A percentile compares a stretch with the other conserved stretches of the same genome.
phyloP scores from a whole-genome alignment of 805 yeast genomes.

The Metschnikowia kofuensis region DNA sequence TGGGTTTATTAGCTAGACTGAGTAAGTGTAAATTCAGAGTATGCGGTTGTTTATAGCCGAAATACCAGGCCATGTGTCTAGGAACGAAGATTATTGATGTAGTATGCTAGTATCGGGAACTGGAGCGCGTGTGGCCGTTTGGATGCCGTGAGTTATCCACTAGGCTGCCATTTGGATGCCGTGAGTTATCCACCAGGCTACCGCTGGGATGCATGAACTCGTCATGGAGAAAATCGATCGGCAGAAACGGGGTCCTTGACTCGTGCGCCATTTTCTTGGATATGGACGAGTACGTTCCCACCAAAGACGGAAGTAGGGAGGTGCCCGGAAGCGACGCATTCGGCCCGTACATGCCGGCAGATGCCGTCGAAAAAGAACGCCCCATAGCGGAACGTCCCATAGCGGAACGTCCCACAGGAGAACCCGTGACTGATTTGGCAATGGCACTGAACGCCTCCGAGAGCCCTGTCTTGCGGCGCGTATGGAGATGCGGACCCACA shows the following conservation, averaged over 20 bases:
- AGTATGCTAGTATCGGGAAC: no score
- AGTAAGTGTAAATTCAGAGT: no score
- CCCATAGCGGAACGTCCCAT: background rate
- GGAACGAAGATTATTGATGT: no score
- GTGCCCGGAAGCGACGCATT: conserved; percentile 21
- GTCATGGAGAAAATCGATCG: conserved; percentile 39
- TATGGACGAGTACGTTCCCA: conserved; percentile 38
- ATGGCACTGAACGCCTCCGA: conserved; percentile 21
- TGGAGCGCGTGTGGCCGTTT: background rate
- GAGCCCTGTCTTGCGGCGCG: conserved; percentile 9
- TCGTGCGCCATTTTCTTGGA: conserved; percentile 35
- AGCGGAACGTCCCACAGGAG: background rate
- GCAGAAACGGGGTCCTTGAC: conserved; percentile 38
- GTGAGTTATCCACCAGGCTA: conserved; percentile 4
- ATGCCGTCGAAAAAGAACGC: conserved; percentile 12
- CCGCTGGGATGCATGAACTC: conserved; percentile 21
- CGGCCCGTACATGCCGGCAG: conserved; percentile 5
- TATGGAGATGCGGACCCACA: background rate
- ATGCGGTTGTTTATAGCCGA: no score
- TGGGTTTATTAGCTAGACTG: no score
- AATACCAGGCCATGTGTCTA: no score
- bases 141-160: background rate
- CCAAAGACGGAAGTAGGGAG: conserved; percentile 38
- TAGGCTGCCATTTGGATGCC: conserved; percentile 2
- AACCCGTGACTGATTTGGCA: conserved; percentile 15